These are phyloP conservation scores for Xerocomellus intermedius DNA, from an alignment of 768 basidiomycete species.

Conservation along the genomic window DNA sequence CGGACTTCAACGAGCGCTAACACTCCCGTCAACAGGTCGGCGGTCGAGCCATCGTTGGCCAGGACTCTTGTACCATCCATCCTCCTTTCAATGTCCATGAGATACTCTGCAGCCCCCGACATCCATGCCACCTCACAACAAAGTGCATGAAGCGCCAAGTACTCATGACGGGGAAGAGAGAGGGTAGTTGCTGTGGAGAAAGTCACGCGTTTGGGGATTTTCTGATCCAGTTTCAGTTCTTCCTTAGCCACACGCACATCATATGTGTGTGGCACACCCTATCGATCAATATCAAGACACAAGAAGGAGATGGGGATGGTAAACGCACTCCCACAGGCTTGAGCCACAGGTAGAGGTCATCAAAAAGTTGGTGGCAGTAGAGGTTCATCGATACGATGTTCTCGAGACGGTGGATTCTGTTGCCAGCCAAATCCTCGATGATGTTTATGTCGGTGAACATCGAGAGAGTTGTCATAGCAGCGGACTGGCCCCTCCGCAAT, in stretches of 20 bases:
- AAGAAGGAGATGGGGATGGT: no score
- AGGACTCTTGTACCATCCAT: neutral
- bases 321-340: neutral
- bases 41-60: neutral
- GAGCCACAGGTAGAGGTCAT: neutral
- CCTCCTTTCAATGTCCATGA: neutral
- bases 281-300: neutral
- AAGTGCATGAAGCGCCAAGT: neutral
- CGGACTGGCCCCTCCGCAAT: no score
- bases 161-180: neutral
- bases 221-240: no score
- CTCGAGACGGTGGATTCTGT: neutral
- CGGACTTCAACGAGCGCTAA: neutral
- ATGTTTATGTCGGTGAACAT: neutral
- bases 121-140: conserved; percentile 3
- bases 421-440: neutral
- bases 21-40: neutral
- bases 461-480: neutral
- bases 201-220: neutral
- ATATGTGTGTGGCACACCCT: neutral
- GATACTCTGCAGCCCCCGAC: neutral
- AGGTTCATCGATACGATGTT: neutral
- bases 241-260: neutral
- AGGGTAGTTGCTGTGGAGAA: neutral
- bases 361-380: neutral